These are phyloP conservation scores for Proliferodiscus dingleyae DNA, from an alignment of 2,329 filamentous ascomycete species.

Conservation along the genomic window DNA sequence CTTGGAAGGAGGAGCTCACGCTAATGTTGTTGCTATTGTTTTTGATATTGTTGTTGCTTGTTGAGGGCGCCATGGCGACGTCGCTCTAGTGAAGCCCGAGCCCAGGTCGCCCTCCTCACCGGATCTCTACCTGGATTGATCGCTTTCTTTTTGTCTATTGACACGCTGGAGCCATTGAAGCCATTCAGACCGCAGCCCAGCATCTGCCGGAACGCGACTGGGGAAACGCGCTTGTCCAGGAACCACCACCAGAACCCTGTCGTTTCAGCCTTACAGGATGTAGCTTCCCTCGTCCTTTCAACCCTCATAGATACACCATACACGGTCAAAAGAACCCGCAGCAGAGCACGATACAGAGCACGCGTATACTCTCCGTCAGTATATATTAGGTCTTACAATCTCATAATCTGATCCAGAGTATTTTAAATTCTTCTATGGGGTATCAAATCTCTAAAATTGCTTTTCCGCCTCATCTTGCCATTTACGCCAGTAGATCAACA, in stretches of 20 bases:
- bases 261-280: conserved; percentile 1
- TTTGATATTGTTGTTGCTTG: conserved; percentile 17
- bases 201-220: not conserved
- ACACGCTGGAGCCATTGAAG: no score
- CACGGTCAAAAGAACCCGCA: not conserved
- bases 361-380: no score
- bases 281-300: not conserved
- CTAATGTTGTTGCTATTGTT: no score
- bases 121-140: no score
- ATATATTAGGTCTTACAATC: no score
- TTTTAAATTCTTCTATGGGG: conserved; percentile 14
- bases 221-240: not conserved
- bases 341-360: no score
- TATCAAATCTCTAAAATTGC: conserved; percentile 15
- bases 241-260: not conserved
- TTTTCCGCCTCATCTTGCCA: no score
- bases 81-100: no score
- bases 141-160: no score
- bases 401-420: no score
- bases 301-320: not conserved
- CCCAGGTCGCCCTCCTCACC: no score
- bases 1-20: conserved; percentile 17
- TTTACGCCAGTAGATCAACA: conserved; percentile 57
- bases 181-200: not conserved
- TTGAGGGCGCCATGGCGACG: conserved; percentile 9